Conservation (phyloP, 495 filamentous ascomycete species). For the Melanomma pulvis-pyrius region DNA sequence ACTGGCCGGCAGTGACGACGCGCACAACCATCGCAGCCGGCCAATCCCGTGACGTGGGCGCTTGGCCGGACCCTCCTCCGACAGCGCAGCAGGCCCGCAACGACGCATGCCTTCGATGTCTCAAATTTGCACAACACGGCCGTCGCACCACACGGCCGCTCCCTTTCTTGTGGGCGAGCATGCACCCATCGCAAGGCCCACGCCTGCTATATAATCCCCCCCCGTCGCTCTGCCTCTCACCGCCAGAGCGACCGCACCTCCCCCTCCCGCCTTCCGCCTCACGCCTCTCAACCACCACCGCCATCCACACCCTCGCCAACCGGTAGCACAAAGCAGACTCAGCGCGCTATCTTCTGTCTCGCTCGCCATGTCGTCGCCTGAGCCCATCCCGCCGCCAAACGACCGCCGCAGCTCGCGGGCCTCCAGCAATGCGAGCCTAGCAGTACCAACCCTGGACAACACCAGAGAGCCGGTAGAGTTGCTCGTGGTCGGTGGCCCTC, state of each 20-base stretch:
- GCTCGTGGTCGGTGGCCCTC: conserved; percentile 38
- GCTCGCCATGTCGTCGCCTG: conserved; percentile 30
- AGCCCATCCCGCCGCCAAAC: conserved; percentile 32
- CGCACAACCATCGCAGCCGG: not conserved
- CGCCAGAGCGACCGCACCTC: not conserved
- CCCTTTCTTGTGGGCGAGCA: conserved; percentile 5
- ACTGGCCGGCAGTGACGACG: not conserved
- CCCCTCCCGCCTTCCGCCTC: not conserved
- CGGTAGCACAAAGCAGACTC: not conserved
- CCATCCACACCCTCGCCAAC: not conserved
- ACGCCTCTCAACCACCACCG: not conserved
- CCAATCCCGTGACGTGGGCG: not conserved
- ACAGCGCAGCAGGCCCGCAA: not conserved
- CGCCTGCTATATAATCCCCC: conserved; percentile 18
- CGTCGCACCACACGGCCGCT: conserved; percentile 10
- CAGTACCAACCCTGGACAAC: conserved; percentile 11
- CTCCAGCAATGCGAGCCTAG: conserved; percentile 21
- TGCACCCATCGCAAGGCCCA: conserved; percentile 19
- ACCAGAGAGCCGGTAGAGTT: conserved; percentile 22
- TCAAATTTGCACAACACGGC: conserved; percentile 23
- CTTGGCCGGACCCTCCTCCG: not conserved
- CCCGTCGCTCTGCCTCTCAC: conserved; percentile 2
- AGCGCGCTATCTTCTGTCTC: conserved; percentile 12
- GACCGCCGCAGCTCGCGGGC: conserved; percentile 33
- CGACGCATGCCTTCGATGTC: conserved; percentile 27